Conservation (phyloP, 352 stramenopile species). For the Globisporangium takayamanum region DNA sequence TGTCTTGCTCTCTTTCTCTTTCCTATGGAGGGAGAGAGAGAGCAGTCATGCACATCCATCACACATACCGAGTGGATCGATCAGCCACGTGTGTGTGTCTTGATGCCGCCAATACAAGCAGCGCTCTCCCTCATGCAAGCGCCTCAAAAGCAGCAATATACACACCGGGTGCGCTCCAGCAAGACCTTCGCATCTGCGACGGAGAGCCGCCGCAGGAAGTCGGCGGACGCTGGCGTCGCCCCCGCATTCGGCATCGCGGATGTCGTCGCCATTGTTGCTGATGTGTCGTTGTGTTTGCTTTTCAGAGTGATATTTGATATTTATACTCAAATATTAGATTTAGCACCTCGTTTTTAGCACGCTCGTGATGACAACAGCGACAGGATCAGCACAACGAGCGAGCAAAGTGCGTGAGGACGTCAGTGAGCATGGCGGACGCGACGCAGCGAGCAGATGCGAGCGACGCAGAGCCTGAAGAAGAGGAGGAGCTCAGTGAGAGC, state of each 20-base stretch:
- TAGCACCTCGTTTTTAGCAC: background rate
- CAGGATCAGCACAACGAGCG: background rate
- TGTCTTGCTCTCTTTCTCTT: slow-evolving; percentile 83
- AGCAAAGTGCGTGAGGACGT: background rate
- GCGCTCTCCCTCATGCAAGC: too few species aligned
- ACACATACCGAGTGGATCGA: background rate
- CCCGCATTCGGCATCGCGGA: background rate
- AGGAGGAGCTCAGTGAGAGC: slow-evolving; percentile 7
- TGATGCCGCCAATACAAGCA: too few species aligned
- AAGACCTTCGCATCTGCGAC: slow-evolving; percentile 81
- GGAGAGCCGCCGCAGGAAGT: slow-evolving; percentile 73
- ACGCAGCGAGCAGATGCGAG: background rate
- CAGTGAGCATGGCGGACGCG: slow-evolving; percentile 5
- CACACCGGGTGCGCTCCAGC: slow-evolving; percentile 65
- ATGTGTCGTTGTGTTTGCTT: background rate
- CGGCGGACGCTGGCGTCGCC: slow-evolving; percentile 16
- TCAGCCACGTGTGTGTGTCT: too few species aligned
- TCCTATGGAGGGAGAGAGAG: slow-evolving; percentile 19
- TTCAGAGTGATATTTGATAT: background rate
- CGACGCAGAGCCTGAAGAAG: slow-evolving; percentile 10
- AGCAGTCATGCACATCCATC: background rate
- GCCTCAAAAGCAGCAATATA: slow-evolving; percentile 1
- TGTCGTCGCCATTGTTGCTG: slow-evolving; percentile 1
- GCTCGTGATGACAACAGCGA: background rate
- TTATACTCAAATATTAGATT: too few species aligned